Conservation (phyloP, 2,329 filamentous ascomycete species). For the Pseudogymnoascus destructans region DNA sequence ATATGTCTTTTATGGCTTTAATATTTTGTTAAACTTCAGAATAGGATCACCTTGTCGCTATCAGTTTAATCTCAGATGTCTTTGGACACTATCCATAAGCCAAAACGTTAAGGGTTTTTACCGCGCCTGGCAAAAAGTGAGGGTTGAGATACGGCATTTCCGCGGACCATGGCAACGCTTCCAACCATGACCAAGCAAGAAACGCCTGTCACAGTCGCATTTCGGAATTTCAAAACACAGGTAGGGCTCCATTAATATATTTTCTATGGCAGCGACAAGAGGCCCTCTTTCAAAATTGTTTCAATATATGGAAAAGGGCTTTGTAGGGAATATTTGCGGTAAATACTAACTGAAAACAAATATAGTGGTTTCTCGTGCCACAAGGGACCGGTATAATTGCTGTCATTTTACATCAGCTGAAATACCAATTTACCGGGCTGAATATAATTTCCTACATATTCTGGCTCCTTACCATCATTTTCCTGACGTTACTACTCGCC, state of each 20-base stretch:
- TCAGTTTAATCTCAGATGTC: background rate
- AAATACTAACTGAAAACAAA: background rate
- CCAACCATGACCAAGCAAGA: background rate
- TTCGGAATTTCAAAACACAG: slow-evolving; percentile 1
- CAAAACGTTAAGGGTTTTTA: background rate
- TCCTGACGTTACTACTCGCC: slow-evolving; percentile 23
- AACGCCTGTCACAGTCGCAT: background rate
- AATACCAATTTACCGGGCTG: slow-evolving; percentile 31
- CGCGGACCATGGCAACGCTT: slow-evolving; percentile 1
- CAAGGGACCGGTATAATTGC: slow-evolving; percentile 29
- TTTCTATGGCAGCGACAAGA: background rate
- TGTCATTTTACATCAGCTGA: slow-evolving; percentile 27
- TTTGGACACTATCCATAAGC: background rate
- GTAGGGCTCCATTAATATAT: background rate
- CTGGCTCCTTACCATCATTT: slow-evolving; percentile 28
- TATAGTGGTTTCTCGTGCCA: slow-evolving; percentile 28
- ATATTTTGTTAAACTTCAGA: background rate
- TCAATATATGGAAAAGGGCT: background rate
- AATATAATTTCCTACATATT: slow-evolving; percentile 27
- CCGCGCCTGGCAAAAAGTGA: background rate
- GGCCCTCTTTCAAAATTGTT: background rate
- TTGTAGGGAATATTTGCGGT: background rate
- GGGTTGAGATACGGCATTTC: background rate
- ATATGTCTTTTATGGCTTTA: background rate
- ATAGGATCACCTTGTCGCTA: background rate